phyloP scores from a whole-genome alignment of 139 green algal genomes.

The Tetraselmis chui region DNA sequence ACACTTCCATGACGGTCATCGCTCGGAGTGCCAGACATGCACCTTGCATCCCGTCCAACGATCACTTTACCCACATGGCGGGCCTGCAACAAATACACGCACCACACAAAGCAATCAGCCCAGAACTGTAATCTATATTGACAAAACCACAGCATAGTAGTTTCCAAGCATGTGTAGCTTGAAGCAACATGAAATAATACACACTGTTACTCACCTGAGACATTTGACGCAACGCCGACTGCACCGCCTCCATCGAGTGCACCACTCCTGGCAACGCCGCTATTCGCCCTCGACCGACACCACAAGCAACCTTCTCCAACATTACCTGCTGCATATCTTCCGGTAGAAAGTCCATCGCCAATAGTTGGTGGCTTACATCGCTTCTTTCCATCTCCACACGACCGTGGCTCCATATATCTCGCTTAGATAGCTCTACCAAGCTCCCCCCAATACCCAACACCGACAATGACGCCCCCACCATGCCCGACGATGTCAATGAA shows the following conservation, averaged over 20 bases:
- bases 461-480: slow-evolving; percentile 6
- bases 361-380: slow-evolving; percentile 4
- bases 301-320: neutral
- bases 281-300: neutral
- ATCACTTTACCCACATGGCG: neutral
- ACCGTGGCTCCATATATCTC: slow-evolving; percentile 4
- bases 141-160: no score
- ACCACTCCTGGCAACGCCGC: slow-evolving; percentile 7
- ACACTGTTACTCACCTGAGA: slow-evolving; percentile 8
- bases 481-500: slow-evolving; percentile 7
- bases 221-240: slow-evolving; percentile 14
- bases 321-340: neutral
- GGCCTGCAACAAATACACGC: neutral
- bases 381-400: slow-evolving; percentile 4
- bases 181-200: no score
- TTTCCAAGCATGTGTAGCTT: no score
- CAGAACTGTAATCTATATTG: no score
- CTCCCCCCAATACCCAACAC: slow-evolving; percentile 1
- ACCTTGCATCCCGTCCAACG: neutral
- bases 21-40: neutral
- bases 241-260: slow-evolving; percentile 8
- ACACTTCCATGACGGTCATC: neutral
- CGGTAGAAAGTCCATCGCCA: slow-evolving; percentile 13
- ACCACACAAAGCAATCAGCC: no score
- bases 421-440: slow-evolving; percentile 13